Base-by-base conservation (phyloP, 2,329 filamentous ascomycete genomes). In the Pestalotiopsis sp. region DNA sequence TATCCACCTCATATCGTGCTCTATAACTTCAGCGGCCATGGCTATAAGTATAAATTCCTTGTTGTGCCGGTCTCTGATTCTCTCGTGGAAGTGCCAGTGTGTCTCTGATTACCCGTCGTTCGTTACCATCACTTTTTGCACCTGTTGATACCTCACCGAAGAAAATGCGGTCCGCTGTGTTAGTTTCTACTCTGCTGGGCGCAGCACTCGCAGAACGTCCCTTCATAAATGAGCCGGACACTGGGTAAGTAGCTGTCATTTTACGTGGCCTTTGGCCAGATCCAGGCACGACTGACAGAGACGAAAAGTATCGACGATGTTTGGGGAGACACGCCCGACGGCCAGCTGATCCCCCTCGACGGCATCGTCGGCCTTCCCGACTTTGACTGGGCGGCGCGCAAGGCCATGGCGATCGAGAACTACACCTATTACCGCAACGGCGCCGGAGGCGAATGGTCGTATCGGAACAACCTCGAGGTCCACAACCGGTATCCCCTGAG, bases 341-440 rank as follows among this genome's bases (percentile, higher is more conserved):
- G 71, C 26, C 69, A 73, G 39, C 77, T 87, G 55, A 82, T 84
- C 11, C 73, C 80, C 56, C 75, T 88, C 5, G 73, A 78, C 17
- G 72, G 77, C 66, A 81, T 88, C 52, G 75, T 84, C 10, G 84
- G 84, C n/a, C 77, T 88, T 10, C 84, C 81, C 1, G 86, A 88
- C 76, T 88, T 87, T 71, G 83, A 88, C 55, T 86, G 80, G 75
- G 83, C 83, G 2, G 85, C 85, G 26, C 78, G 84, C 66, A 80
- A 81, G 65, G 81, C 82, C 70, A 79, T 88, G 72, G 81, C 83
- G 67, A 68, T 71, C 11, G 72, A 76, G 24, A 81, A 84, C 72
- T 88, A 85, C 75, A 85, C 84, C 20, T 88, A 86, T 75, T 88
- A 88, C 77, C 83, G 84, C 68, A 86, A 85, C 70, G 85, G 85